Evolutionary conservation across 371 early-diverging fungal genomes (phyloP), one percentile per base, ranked within the genome.

Genomic region (Chytridium lagenaria): DNA sequence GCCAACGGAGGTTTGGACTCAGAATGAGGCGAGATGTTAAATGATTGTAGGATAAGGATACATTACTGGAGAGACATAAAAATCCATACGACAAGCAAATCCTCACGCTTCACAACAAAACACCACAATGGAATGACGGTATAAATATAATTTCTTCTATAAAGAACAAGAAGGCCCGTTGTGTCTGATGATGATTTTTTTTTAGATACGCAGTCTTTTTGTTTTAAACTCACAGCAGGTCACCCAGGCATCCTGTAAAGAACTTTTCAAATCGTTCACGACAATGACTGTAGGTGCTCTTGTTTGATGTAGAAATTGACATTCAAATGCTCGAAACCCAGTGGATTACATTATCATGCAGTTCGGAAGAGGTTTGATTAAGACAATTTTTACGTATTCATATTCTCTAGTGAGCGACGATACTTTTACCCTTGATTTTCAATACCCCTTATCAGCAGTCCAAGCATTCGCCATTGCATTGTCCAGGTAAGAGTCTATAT

Each of bases 241-340:
- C 0, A 92, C 94, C 23, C 81, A 92, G 77, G 95, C 99, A 7
- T 95, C 95, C n/a, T 2, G 97, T 98, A 39, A 97, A 98, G 78
- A 99, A 98, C 81, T 98, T n/a, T 99, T 82, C 99, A 98, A 80
- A 91, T 99, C 61, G 93, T 98, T 19, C 93, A 93, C 74, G 93
- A 93, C 36, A 87, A 93, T 69, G 95, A 95, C 78, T 82, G 92
- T 93, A 88, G 83, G 90, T 83, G n/a, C n/a, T n/a, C n/a, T n/a
- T n/a, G n/a, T n/a, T n/a, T n/a, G n/a, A n/a, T n/a, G n/a, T n/a
- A n/a, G n/a, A n/a, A n/a, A n/a, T n/a, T n/a, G n/a, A n/a, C n/a
- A n/a, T 22, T n/a, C 12, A 52, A 15, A n/a, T 52, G n/a, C 55
- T 52, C 23, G 5, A n/a, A 5, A 52, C 10, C 44, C 26, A 93